phyloP scores from a whole-genome alignment of 768 basidiomycete species.

The Suillus placidus region DNA sequence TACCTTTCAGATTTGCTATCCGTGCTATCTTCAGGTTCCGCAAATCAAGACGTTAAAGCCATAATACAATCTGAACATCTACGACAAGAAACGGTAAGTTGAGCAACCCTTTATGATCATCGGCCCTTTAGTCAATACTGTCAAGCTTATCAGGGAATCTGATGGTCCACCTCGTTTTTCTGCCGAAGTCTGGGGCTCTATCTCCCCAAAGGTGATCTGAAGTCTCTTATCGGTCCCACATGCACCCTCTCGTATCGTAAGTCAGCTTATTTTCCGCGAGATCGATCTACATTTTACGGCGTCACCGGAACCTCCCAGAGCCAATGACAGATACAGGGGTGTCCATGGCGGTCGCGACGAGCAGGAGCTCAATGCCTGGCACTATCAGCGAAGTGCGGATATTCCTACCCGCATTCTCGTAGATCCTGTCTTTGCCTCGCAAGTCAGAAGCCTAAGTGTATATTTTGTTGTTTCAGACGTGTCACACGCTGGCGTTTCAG shows the following conservation, averaged over 20 bases:
- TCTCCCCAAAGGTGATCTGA: conserved; percentile 68
- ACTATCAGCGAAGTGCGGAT: conserved; percentile 66
- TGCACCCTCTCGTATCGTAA: conserved; percentile 66
- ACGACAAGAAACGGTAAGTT: conserved; percentile 56
- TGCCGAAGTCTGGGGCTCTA: conserved; percentile 69
- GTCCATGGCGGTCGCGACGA: conserved; percentile 17
- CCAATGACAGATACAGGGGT: conserved; percentile 13
- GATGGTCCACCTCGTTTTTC: conserved; percentile 51
- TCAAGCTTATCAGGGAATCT: conserved; percentile 38
- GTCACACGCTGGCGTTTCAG: conserved; percentile 61
- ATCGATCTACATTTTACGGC: conserved; percentile 64
- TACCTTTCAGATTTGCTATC: conserved; percentile 60
- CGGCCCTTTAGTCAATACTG: conserved; percentile 2
- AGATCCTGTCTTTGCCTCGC: conserved; percentile 58
- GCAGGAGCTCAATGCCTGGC: conserved; percentile 46
- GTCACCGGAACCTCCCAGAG: conserved; percentile 26
- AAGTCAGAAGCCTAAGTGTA: conserved; percentile 59
- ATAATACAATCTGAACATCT: conserved; percentile 56
- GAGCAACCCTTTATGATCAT: conserved; percentile 8
- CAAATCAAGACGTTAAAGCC: conserved; percentile 67
- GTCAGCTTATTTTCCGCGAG: conserved; percentile 61
- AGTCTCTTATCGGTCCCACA: conserved; percentile 66
- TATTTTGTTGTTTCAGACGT: conserved; percentile 55
- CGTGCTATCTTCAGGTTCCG: conserved; percentile 63
- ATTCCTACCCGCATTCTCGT: conserved; percentile 68